phyloP scores from a whole-genome alignment of 1,139 yeast species.

The Suhomyces maxii region DNA sequence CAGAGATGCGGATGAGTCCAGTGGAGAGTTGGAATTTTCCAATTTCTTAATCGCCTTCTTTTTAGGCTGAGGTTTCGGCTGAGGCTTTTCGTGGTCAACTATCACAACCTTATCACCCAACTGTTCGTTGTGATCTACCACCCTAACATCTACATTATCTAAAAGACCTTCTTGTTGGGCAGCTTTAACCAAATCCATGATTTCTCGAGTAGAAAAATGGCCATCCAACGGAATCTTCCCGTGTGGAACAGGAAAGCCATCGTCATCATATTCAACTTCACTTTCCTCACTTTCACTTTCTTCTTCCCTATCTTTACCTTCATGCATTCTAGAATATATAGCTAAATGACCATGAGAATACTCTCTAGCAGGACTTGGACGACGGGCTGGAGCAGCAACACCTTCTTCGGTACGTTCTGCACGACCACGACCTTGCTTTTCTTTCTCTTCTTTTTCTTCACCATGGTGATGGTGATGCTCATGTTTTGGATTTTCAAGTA shows the following conservation, averaged over 20 bases:
- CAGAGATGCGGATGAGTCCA: too few species aligned
- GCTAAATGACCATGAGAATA: neutral
- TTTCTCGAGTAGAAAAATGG: slow-evolving; percentile 39
- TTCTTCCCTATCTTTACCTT: neutral
- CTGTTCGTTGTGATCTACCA: slow-evolving; percentile 23
- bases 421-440: too few species aligned
- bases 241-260: slow-evolving; percentile 39
- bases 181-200: slow-evolving; percentile 29
- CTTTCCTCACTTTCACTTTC: neutral
- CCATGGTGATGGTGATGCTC: neutral
- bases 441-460: slow-evolving; percentile 3
- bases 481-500: slow-evolving; percentile 13
- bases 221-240: slow-evolving; percentile 46
- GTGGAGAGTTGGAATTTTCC: too few species aligned
- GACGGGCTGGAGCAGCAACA: neutral
- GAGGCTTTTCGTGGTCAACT: slow-evolving; percentile 9
- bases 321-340: neutral
- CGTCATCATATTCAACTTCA: slow-evolving; percentile 24
- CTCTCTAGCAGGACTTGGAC: slow-evolving; percentile 1
- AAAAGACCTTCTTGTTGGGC: slow-evolving; percentile 36
- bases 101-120: slow-evolving; percentile 19
- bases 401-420: neutral
- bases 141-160: slow-evolving; percentile 27
- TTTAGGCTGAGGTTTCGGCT: neutral
- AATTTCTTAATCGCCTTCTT: too few species aligned